Evolutionary conservation across 2,329 filamentous ascomycete species (phyloP), one percentile per base, ranked within the genome.

Genomic region (Arthrobotrys iridis): DNA sequence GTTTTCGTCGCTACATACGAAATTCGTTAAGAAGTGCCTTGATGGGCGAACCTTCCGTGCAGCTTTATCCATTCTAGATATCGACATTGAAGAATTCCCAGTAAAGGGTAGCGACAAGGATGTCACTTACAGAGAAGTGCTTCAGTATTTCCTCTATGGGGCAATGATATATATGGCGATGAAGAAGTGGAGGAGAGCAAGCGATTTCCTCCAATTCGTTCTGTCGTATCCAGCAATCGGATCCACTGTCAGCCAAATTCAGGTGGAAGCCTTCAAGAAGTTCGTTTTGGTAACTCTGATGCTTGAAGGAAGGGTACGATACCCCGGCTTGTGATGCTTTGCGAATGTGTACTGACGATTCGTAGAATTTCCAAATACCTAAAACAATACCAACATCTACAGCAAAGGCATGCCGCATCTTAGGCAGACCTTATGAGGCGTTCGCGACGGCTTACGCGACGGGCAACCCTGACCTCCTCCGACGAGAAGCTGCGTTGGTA

Each of bases 231-330:
- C 79, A 58, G 79, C 77, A 43, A 77, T 58, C 41, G 67, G 72
- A 3, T 35, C 15, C n/a, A n/a, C 50, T n/a, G 77, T 77, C 50
- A 79, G 77, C 13, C 62, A 74, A 43, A 79, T 78, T 52, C 79
- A 80, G 40, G 85, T 91, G 2, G 93, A 97, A 78, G 92, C 92
- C 4, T 94, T 96, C 84, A 96, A 94, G 83, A 96, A 94, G 82
- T 97, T 93, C 91, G 81, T 96, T 6, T 83, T 99, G 13, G 86
- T 93, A 7, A 88, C 89, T 62, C 85, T 97, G 64, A 84, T 99
- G 15, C 85, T 87, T 4, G 84, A 89, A 62, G 93, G 93, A 77
- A 87, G 85, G 79, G 84, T 87, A 78, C 81, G 83, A 78, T 41
- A n/a, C 48, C 33, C 40, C 67, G 13, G 30, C 24, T 72, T 28